Evolutionary conservation across 2,329 filamentous ascomycete genomes (phyloP), one percentile per base, ranked within the genome.

Genomic region (Trichophyton simii): DNA sequence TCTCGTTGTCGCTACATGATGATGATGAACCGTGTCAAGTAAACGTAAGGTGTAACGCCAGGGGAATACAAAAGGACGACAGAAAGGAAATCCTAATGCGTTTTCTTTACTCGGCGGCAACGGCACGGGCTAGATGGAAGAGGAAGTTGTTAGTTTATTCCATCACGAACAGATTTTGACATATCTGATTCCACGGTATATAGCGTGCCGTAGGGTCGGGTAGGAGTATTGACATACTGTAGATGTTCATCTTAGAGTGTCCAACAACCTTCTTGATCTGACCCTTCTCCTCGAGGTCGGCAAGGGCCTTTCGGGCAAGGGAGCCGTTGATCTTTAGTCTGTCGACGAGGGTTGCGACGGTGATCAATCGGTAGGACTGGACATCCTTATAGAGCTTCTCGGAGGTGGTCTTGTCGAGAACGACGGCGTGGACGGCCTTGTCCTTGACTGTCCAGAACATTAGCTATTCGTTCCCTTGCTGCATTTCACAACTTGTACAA

Each of bases 341-440:
- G 82, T 99, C 94, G 85, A 99, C 94, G 75, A 99, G 91, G 73
- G 90, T 92, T 75, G 94, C 91, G 75, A 97, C 88, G 77, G 94
- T 97, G 82, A 99, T 91, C 79, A 99, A 91, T 77, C 94, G 91
- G 88, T 97, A 99, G 68, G 94, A 96, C 82, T 97, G 94, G 74
- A 99, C 95, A 86, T 99, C 94, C 85, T 99, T 99, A 85, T 96
- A 88, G 79, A 99, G 91, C 85, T 95, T 96, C 82, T 99, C 94
- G 71, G 88, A 88, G 76, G 88, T 96, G 81, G 83, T 77, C 87
- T 99, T 99, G 85, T 99, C 94, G 82, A 99, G 90, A 77, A 97
- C 84, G 80, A 99, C 94, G 80, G 76, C 89, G 86, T 99, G 94
- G 80, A 97, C 88, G 81, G 94, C 92, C 91, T 99, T 99, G 87